Conservation (phyloP, 2,329 filamentous ascomycete species). For the Coniochaeta sp. region DNA sequence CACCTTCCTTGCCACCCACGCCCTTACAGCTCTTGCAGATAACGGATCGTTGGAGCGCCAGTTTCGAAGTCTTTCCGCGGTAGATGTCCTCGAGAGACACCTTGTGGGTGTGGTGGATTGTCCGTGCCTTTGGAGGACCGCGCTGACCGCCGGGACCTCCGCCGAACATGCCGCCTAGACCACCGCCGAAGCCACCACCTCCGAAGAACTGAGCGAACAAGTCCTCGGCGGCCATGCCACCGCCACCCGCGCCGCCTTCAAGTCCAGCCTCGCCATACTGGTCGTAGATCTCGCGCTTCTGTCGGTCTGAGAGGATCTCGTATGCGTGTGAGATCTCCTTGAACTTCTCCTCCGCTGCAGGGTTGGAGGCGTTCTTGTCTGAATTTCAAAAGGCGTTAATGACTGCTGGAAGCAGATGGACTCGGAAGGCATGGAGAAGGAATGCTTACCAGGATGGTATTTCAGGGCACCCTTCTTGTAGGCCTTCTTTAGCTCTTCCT, state of each 20-base stretch:
- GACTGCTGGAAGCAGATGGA: neutral
- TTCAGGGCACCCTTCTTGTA: conserved; percentile 81
- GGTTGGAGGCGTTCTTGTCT: conserved; percentile 97
- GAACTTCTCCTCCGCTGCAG: conserved; percentile 92
- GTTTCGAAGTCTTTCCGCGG: conserved; percentile 93
- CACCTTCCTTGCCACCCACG: conserved; percentile 91
- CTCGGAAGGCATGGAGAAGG: neutral
- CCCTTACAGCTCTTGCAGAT: conserved; percentile 94
- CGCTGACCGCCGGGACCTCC: conserved; percentile 66
- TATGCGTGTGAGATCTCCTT: conserved; percentile 96
- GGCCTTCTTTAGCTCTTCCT: conserved; percentile 83
- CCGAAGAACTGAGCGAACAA: conserved; percentile 97
- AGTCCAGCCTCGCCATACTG: conserved; percentile 97
- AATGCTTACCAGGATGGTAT: conserved; percentile 69
- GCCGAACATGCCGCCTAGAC: conserved; percentile 72
- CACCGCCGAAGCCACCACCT: conserved; percentile 61
- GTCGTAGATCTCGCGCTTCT: conserved; percentile 90
- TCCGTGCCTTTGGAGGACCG: conserved; percentile 81
- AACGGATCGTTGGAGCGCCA: conserved; percentile 93
- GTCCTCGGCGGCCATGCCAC: conserved; percentile 92
- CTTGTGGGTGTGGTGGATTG: conserved; percentile 97
- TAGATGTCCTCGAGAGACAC: conserved; percentile 97
- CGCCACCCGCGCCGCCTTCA: conserved; percentile 72
- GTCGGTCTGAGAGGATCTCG: conserved; percentile 83
- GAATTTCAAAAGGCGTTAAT: conserved; percentile 1